Evolutionary conservation across 768 basidiomycete species (phyloP).

Genomic region (Podaxis sp.): DNA sequence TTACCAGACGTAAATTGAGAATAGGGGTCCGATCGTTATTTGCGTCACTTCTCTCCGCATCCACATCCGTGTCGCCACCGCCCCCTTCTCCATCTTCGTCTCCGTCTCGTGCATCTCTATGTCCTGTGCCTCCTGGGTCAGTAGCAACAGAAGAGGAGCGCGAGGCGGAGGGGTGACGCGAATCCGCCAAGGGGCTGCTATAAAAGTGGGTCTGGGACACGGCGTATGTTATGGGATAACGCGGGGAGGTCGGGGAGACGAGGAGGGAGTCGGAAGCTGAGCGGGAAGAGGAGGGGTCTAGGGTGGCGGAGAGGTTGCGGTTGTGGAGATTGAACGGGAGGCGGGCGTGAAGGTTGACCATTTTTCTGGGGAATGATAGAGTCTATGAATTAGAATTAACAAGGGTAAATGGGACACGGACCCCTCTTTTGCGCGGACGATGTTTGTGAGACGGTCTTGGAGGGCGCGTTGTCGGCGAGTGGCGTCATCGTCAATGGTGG

Average conservation of each 20-base stretch:
- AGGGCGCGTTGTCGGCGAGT: constrained; percentile 38
- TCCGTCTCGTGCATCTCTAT: neutral
- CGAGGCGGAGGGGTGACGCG: constrained; percentile 18
- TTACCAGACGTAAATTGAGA: constrained; percentile 26
- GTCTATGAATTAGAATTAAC: neutral
- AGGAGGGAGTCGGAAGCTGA: constrained; percentile 26
- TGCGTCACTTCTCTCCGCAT: neutral
- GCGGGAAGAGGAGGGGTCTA: constrained; percentile 25
- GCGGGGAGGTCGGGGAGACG: constrained; percentile 22
- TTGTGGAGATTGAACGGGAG: constrained; percentile 60
- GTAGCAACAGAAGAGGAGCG: constrained; percentile 10
- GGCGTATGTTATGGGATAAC: constrained; percentile 14
- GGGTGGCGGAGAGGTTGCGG: constrained; percentile 23
- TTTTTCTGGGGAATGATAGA: constrained; percentile 40
- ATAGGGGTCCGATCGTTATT: constrained; percentile 14
- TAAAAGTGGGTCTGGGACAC: constrained; percentile 2
- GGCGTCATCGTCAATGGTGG: constrained; percentile 11
- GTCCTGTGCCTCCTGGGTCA: neutral
- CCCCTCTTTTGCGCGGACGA: constrained; percentile 61
- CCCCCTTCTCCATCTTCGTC: neutral
- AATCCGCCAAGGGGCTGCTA: constrained; percentile 6
- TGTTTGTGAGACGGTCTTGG: constrained; percentile 48
- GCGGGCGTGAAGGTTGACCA: constrained; percentile 59
- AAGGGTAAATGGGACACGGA: constrained; percentile 24
- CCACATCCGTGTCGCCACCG: constrained; percentile 1